Evolutionary conservation across 139 green algal genomes (phyloP).

Genomic region (Chlamydomonas urium): DNA sequence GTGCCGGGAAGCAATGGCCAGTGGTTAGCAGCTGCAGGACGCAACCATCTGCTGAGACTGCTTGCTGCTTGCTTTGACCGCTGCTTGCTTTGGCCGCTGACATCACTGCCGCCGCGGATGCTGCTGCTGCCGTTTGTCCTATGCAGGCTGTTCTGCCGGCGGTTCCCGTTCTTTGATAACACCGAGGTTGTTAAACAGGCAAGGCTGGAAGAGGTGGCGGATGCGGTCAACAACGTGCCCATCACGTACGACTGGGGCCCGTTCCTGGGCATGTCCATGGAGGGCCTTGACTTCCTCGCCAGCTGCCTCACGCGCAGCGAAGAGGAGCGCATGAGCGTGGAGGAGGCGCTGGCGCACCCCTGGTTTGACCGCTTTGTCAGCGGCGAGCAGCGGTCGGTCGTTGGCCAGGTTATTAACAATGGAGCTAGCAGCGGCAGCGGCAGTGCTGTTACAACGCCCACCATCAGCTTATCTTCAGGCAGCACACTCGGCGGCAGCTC

Average conservation of each 20-base stretch:
- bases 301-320: conserved; percentile 40
- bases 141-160: conserved; percentile 8
- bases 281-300: conserved; percentile 33
- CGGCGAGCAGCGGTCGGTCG: not conserved
- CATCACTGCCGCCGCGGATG: not conserved
- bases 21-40: too few relatives aligned
- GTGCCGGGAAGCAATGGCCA: too few relatives aligned
- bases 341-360: conserved; percentile 41
- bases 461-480: too few relatives aligned
- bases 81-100: conserved; percentile 44
- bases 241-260: conserved; percentile 38
- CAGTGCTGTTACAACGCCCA: too few relatives aligned
- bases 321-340: conserved; percentile 25
- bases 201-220: conserved; percentile 25
- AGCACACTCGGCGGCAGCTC: too few relatives aligned
- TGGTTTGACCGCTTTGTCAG: conserved; percentile 17
- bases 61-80: not conserved
- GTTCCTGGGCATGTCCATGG: conserved; percentile 36
- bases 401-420: too few relatives aligned
- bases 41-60: too few relatives aligned
- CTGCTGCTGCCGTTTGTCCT: not conserved
- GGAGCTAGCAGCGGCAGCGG: too few relatives aligned
- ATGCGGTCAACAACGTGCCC: conserved; percentile 20
- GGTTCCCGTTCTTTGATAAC: conserved; percentile 13
- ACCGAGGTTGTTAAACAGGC: conserved; percentile 9